Percentiles rank a stretch among this genome's conserved stretches.
phyloP scores from a whole-genome alignment of 2,329 filamentous ascomycete genomes.

The Pestalotiopsis fici region DNA sequence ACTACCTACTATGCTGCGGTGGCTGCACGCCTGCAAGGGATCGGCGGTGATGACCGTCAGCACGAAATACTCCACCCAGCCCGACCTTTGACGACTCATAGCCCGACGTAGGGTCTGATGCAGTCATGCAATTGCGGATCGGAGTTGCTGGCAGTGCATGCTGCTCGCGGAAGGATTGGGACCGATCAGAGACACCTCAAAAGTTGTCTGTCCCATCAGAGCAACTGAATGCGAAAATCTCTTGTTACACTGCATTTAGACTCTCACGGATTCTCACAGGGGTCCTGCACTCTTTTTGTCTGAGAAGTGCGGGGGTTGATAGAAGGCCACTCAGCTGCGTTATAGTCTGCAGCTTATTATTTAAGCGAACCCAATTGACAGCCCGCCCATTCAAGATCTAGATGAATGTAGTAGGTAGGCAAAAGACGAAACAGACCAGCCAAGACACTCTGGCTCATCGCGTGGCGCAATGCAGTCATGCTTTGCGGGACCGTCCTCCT shows the following conservation, averaged over 20 bases:
- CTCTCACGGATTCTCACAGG: background rate
- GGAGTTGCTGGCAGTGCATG: background rate
- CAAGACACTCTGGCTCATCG: background rate
- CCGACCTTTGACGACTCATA: background rate
- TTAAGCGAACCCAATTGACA: background rate
- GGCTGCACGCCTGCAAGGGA: background rate
- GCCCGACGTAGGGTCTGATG: background rate
- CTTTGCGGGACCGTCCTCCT: background rate
- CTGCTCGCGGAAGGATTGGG: background rate
- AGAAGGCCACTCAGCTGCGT: background rate
- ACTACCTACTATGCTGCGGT: background rate
- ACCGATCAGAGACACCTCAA: background rate
- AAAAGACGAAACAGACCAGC: background rate
- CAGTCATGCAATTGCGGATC: background rate
- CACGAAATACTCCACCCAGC: background rate
- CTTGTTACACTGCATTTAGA: background rate
- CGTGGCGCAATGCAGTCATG: background rate
- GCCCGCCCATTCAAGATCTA: background rate
- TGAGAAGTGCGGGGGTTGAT: background rate
- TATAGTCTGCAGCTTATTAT: background rate
- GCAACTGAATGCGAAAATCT: background rate
- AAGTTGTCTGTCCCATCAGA: background rate
- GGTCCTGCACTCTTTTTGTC: background rate
- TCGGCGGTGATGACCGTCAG: conserved; percentile 4
- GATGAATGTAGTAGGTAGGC: background rate